These are phyloP conservation scores for Aspergillus diversus DNA, from an alignment of 495 filamentous ascomycete genomes.

Conservation along the genomic window DNA sequence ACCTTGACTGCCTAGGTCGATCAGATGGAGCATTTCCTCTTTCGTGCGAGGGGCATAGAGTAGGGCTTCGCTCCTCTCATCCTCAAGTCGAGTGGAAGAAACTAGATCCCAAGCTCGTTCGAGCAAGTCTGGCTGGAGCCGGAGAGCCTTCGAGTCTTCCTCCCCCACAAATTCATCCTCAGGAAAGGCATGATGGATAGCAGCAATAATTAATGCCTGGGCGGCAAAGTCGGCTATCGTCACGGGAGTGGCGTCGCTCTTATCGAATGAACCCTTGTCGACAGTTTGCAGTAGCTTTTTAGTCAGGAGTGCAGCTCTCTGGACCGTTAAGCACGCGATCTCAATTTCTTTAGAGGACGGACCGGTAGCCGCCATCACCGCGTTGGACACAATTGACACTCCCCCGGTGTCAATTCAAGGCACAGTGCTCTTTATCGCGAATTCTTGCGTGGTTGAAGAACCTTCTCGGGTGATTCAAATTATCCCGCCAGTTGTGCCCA, in stretches of 20 bases:
- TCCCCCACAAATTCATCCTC: conserved; percentile 63
- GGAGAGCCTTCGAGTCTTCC: conserved; percentile 60
- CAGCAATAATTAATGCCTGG: conserved; percentile 63
- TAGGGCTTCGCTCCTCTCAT: conserved; percentile 42
- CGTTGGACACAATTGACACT: conserved; percentile 4
- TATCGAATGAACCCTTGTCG: conserved; percentile 54
- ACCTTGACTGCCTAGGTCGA: conserved; percentile 62
- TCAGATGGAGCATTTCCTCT: conserved; percentile 62
- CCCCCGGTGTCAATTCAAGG: not conserved
- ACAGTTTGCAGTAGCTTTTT: conserved; percentile 52
- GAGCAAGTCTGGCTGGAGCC: conserved; percentile 50
- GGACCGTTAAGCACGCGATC: conserved; percentile 55
- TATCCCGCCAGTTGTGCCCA: not conserved
- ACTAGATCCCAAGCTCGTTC: conserved; percentile 58
- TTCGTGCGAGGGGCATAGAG: conserved; percentile 46
- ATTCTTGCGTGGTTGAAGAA: not conserved
- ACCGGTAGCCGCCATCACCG: conserved; percentile 28
- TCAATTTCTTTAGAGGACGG: conserved; percentile 51
- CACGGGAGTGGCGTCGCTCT: conserved; percentile 63
- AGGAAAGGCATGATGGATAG: conserved; percentile 58
- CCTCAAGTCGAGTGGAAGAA: conserved; percentile 38
- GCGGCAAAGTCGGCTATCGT: conserved; percentile 72
- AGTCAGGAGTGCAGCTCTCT: conserved; percentile 56
- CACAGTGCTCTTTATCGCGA: not conserved
- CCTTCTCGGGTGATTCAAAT: not conserved